Evolutionary conservation across 2,329 filamentous ascomycete species (phyloP).

Genomic region (Claviceps pazoutovae): DNA sequence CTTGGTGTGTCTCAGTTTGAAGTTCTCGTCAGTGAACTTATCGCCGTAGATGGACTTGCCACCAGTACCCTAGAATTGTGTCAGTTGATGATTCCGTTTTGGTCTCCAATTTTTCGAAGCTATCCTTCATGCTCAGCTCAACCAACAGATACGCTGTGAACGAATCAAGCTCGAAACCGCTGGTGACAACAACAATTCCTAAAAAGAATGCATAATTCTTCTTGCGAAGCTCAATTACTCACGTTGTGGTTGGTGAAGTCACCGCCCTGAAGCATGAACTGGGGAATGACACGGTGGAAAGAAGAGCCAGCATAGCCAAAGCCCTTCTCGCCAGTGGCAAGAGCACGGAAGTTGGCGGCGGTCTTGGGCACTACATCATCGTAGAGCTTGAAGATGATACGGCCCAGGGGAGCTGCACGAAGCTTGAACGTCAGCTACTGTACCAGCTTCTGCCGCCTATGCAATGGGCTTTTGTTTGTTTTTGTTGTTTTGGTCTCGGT

Average conservation of each 20-base stretch:
- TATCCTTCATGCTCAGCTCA: too few species aligned
- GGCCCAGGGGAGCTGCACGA: constrained; percentile 30
- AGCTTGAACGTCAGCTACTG: background rate
- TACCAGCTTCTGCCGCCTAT: background rate
- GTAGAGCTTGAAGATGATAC: constrained; percentile 83
- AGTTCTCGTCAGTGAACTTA: constrained; percentile 11
- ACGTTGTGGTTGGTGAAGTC: constrained; percentile 91
- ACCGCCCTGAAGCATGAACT: constrained; percentile 94
- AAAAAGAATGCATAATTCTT: too few species aligned
- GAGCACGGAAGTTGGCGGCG: constrained; percentile 67
- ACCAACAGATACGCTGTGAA: too few species aligned
- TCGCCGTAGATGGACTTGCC: constrained; percentile 12
- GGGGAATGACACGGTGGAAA: constrained; percentile 86
- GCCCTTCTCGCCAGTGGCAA: constrained; percentile 69
- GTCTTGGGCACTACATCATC: constrained; percentile 82
- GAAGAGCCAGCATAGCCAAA: constrained; percentile 69
- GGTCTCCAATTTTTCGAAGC: too few species aligned
- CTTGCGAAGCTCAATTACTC: constrained; percentile 10
- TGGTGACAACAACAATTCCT: too few species aligned
- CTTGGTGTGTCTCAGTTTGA: constrained; percentile 9
- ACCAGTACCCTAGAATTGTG: constrained; percentile 8
- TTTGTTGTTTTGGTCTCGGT: background rate
- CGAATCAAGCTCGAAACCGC: too few species aligned
- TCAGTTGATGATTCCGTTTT: too few species aligned
- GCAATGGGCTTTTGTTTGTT: background rate